Conservation (phyloP, 2,329 filamentous ascomycete genomes). For the Aspergillus sergii region DNA sequence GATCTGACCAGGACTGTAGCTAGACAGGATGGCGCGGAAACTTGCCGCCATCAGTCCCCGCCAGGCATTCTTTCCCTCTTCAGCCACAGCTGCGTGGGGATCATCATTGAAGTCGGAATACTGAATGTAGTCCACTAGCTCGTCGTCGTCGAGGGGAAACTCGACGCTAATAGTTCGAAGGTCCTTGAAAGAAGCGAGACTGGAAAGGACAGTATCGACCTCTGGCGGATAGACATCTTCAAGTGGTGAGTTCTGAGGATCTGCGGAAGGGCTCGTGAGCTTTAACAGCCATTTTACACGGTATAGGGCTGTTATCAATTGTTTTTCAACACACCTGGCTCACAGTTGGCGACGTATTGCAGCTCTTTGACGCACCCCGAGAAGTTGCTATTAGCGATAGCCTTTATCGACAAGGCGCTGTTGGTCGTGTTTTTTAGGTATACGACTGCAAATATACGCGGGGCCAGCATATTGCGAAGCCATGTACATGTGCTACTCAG, state of each 20-base stretch:
- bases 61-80: neutral
- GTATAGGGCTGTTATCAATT: neutral
- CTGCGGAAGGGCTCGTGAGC: neutral
- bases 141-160: neutral
- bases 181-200: neutral
- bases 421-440: neutral
- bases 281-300: neutral
- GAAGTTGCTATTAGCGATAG: neutral
- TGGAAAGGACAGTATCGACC: neutral
- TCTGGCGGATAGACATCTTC: slow-evolving; percentile 2
- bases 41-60: slow-evolving; percentile 1
- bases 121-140: neutral
- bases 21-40: slow-evolving; percentile 1
- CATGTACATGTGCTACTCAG: neutral
- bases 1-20: neutral
- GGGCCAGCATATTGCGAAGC: neutral
- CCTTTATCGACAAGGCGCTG: neutral
- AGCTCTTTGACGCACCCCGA: neutral
- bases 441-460: neutral
- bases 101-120: neutral
- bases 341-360: neutral
- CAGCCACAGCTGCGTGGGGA: neutral
- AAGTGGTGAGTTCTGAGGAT: neutral
- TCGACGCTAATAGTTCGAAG: neutral
- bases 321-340: neutral